These are phyloP conservation scores for Lentinus polychrous DNA, from an alignment of 1,284 basidiomycete species.

Conservation along the genomic window DNA sequence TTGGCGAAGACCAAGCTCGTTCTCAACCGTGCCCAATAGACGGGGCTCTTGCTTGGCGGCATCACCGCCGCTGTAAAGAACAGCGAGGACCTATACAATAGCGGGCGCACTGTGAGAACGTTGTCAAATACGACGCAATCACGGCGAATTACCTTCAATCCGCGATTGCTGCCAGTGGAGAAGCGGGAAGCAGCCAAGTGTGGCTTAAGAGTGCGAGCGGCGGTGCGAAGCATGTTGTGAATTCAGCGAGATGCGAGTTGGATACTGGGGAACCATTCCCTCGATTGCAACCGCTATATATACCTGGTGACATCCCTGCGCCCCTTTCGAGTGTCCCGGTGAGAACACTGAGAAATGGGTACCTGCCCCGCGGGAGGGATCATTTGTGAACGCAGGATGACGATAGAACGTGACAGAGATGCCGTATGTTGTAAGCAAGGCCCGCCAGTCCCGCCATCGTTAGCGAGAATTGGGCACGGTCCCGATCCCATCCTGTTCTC, in stretches of 20 bases:
- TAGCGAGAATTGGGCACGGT: too few species aligned
- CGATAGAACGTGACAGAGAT: too few species aligned
- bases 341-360: too few species aligned
- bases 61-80: conserved; percentile 67
- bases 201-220: neutral
- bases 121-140: neutral
- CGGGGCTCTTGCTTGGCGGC: conserved; percentile 74
- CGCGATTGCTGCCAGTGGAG: neutral
- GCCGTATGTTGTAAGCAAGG: too few species aligned
- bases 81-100: conserved; percentile 59
- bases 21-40: conserved; percentile 84
- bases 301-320: neutral
- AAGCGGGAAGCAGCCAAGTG: neutral
- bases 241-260: neutral
- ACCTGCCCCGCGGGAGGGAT: too few species aligned
- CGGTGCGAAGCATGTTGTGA: neutral
- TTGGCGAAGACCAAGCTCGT: conserved; percentile 57
- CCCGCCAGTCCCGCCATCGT: too few species aligned
- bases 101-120: neutral
- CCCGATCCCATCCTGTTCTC: too few species aligned
- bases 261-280: neutral
- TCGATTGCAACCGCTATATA: neutral
- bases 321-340: too few species aligned
- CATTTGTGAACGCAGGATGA: too few species aligned
- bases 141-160: neutral